Evolutionary conservation across 352 stramenopile species (phyloP).

Genomic region (Globisporangium barbulae): DNA sequence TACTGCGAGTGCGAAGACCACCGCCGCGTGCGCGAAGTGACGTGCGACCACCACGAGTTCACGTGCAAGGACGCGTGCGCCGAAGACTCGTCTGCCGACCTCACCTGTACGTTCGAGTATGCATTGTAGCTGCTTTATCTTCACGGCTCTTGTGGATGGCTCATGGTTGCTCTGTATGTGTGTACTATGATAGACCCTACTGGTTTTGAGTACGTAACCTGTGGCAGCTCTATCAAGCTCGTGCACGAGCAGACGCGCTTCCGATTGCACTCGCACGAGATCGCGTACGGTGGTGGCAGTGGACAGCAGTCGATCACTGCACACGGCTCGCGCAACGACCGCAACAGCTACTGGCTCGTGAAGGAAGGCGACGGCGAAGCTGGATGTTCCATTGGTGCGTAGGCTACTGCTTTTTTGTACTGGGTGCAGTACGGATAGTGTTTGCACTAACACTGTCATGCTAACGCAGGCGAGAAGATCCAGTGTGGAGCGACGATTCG

Average conservation of each 20-base stretch:
- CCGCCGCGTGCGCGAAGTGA: conserved; percentile 72
- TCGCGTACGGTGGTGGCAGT: conserved; percentile 74
- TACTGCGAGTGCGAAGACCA: conserved; percentile 81
- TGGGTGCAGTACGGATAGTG: too few relatives aligned
- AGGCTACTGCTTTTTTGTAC: neutral
- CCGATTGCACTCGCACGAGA: conserved; percentile 82
- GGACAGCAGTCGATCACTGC: conserved; percentile 79
- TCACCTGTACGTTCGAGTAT: conserved; percentile 46
- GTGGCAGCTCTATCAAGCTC: conserved; percentile 81
- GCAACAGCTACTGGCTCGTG: conserved; percentile 86
- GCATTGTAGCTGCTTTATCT: neutral
- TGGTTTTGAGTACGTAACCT: conserved; percentile 81
- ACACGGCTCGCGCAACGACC: conserved; percentile 65
- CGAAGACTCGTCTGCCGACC: conserved; percentile 65
- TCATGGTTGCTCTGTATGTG: neutral
- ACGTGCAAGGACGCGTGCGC: conserved; percentile 68
- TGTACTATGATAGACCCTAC: conserved; percentile 40
- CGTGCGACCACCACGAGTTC: conserved; percentile 77
- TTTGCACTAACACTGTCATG: neutral
- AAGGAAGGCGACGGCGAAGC: conserved; percentile 62
- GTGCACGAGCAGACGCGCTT: conserved; percentile 73
- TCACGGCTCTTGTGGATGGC: neutral
- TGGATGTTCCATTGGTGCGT: conserved; percentile 37
- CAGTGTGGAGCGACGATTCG: conserved; percentile 62
- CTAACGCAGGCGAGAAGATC: conserved; percentile 43